Percentiles rank a stretch among this genome's conserved stretches.
Evolutionary conservation across 352 stramenopile species (phyloP).

Genomic region (Pythium plurisporium): DNA sequence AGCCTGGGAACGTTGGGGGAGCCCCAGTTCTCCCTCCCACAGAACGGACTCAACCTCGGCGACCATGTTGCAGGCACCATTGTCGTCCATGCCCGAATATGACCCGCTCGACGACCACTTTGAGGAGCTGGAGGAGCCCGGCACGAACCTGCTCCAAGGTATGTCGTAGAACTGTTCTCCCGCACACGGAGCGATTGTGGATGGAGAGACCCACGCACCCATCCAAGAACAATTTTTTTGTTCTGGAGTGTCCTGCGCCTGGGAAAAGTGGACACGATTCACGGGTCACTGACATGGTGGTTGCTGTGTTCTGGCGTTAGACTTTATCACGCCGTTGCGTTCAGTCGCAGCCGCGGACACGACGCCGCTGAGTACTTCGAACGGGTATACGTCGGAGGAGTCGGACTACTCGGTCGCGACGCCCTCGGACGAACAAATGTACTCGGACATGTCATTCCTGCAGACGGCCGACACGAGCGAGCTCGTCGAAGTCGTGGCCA

Average conservation of each 20-base stretch:
- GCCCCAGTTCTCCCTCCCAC: background rate
- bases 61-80: slow-evolving; percentile 44
- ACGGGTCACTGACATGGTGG: slow-evolving; percentile 2
- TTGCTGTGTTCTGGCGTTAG: background rate
- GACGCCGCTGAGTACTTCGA: slow-evolving; percentile 59
- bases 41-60: background rate
- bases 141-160: slow-evolving; percentile 66
- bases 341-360: slow-evolving; percentile 22
- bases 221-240: too few relatives aligned
- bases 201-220: background rate
- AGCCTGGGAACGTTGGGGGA: background rate
- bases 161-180: background rate
- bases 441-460: slow-evolving; percentile 72
- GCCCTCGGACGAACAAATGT: slow-evolving; percentile 67
- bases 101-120: slow-evolving; percentile 67
- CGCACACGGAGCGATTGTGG: background rate
- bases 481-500: slow-evolving; percentile 55
- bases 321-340: slow-evolving; percentile 16
- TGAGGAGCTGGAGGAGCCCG: slow-evolving; percentile 66
- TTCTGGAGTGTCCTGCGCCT: slow-evolving; percentile 4
- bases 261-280: slow-evolving; percentile 27
- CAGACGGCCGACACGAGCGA: slow-evolving; percentile 52
- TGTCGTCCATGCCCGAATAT: slow-evolving; percentile 57
- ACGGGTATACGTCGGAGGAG: slow-evolving; percentile 82
- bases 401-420: slow-evolving; percentile 74